Conservation (phyloP, 768 basidiomycete genomes). For the Heimioporus sp. region DNA sequence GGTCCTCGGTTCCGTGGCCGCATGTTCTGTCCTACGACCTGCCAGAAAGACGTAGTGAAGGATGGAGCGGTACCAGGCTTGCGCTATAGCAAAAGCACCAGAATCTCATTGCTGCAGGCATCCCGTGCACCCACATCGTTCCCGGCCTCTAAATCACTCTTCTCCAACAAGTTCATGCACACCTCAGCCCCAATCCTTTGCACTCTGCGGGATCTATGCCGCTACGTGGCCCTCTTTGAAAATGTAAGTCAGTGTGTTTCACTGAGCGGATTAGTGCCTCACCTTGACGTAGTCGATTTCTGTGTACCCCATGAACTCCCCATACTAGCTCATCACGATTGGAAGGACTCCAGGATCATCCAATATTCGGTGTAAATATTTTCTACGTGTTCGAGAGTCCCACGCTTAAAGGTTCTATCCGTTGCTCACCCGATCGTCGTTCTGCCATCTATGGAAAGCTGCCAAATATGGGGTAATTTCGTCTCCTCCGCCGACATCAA, state of each 20-base stretch:
- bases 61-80: constrained; percentile 26
- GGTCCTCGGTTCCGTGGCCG: constrained; percentile 42
- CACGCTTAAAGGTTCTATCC: constrained; percentile 49
- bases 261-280: not conserved
- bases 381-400: constrained; percentile 43
- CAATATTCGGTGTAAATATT: constrained; percentile 36
- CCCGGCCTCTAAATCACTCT: constrained; percentile 42
- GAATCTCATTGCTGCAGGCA: not conserved
- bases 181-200: constrained; percentile 34
- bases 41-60: constrained; percentile 43
- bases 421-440: constrained; percentile 42
- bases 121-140: constrained; percentile 34
- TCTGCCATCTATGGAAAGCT: constrained; percentile 50
- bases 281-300: constrained; percentile 50
- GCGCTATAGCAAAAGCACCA: constrained; percentile 11
- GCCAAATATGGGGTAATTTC: constrained; percentile 34
- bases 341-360: constrained; percentile 39
- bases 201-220: constrained; percentile 25
- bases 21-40: constrained; percentile 40
- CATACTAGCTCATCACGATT: constrained; percentile 48
- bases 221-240: constrained; percentile 19
- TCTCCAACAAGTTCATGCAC: constrained; percentile 49
- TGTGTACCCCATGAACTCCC: constrained; percentile 39
- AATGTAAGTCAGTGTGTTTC: not conserved
- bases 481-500: constrained; percentile 20